A percentile compares a stretch with the other conserved stretches of the same genome.
Evolutionary conservation across 495 filamentous ascomycete species (phyloP).

Genomic region (Arthonia radiata): DNA sequence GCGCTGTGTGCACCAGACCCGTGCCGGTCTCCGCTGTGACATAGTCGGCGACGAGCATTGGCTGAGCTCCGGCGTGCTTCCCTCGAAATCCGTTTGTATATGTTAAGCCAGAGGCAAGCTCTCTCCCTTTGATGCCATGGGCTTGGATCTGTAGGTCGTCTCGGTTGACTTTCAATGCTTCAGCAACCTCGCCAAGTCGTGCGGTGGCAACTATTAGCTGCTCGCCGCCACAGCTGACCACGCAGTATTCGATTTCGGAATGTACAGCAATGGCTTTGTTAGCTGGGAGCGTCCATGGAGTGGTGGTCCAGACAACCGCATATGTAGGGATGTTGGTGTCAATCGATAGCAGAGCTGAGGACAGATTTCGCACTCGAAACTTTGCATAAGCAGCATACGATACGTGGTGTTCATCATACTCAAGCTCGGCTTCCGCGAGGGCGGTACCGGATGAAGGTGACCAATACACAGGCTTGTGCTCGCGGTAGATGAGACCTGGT

Average conservation of each 20-base stretch:
- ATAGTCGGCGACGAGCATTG: slow-evolving; percentile 58
- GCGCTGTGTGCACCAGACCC: slow-evolving; percentile 79
- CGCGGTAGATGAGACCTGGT: slow-evolving; percentile 47
- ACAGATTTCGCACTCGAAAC: slow-evolving; percentile 40
- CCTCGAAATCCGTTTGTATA: slow-evolving; percentile 45
- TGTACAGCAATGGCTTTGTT: slow-evolving; percentile 73
- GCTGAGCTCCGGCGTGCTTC: slow-evolving; percentile 23
- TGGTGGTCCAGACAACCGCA: slow-evolving; percentile 90
- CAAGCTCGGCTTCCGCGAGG: slow-evolving; percentile 83
- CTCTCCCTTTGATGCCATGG: slow-evolving; percentile 32
- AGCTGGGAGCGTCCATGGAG: slow-evolving; percentile 88
- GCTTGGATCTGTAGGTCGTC: slow-evolving; percentile 20
- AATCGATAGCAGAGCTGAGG: slow-evolving; percentile 17
- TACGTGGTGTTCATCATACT: slow-evolving; percentile 68
- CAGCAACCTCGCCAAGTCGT: slow-evolving; percentile 28
- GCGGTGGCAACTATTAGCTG: slow-evolving; percentile 40
- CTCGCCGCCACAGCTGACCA: slow-evolving; percentile 31
- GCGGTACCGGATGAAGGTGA: slow-evolving; percentile 75
- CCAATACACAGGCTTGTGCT: slow-evolving; percentile 91
- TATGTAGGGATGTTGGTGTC: slow-evolving; percentile 12
- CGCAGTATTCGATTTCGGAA: slow-evolving; percentile 41
- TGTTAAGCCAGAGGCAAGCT: slow-evolving; percentile 30
- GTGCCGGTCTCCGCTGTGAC: slow-evolving; percentile 71
- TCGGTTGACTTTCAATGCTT: slow-evolving; percentile 8
- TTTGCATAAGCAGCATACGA: slow-evolving; percentile 62